Percentiles rank a stretch among this genome's conserved stretches.
Evolutionary conservation across 164 flowering plant genomes (phyloP).

Genomic region (Stephania japonica): DNA sequence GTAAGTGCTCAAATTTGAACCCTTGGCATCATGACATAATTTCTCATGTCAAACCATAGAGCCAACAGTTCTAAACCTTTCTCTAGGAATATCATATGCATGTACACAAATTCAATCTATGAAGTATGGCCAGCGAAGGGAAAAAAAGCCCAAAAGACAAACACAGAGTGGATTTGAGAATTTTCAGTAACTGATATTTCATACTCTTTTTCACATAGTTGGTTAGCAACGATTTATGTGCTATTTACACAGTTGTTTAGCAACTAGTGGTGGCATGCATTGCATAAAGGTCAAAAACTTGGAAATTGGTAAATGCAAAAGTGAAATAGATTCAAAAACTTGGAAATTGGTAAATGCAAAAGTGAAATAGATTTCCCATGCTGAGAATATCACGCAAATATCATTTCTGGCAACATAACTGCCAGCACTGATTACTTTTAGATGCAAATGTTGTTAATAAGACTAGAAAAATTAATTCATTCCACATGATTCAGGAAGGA

Average conservation of each 20-base stretch:
- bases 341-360: no score
- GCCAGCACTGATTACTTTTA: neutral
- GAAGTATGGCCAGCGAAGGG: neutral
- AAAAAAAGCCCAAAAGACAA: neutral
- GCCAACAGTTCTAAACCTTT: no score
- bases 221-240: no score
- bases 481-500: neutral
- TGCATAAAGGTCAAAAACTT: neutral
- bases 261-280: neutral
- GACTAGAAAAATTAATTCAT: neutral
- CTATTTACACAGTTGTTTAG: neutral
- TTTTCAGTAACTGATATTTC: neutral
- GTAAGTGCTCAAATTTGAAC: no score
- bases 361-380: neutral
- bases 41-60: no score
- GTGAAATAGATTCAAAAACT: no score
- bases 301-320: neutral
- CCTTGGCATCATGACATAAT: no score
- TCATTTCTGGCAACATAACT: neutral
- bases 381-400: neutral
- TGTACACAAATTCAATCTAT: no score
- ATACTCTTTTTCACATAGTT: no score
- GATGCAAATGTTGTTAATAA: neutral
- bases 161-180: neutral
- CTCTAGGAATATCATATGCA: no score